Conservation (phyloP, 352 stramenopile genomes). For the Phytophthora gonapodyides region DNA sequence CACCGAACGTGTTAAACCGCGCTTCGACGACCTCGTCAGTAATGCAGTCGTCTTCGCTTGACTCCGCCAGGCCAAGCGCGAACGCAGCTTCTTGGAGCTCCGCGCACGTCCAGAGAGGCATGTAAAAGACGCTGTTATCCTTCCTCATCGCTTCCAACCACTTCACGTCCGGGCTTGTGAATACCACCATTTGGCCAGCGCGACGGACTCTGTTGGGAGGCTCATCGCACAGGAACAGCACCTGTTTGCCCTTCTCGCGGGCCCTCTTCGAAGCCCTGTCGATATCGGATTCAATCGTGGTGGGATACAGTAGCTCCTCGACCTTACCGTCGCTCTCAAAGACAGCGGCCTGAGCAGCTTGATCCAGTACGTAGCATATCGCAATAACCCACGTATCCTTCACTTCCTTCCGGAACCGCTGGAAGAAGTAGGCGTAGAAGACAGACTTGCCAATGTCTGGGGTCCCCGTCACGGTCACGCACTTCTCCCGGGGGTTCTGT, state of each 20-base stretch:
- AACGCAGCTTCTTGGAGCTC: constrained; percentile 7
- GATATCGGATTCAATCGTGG: no score
- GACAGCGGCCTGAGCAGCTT: no score
- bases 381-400: no score
- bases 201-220: neutral
- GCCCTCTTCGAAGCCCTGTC: no score
- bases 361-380: no score
- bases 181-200: constrained; percentile 1
- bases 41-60: neutral
- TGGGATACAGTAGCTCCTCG: no score
- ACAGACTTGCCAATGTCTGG: no score
- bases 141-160: constrained; percentile 3
- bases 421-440: no score
- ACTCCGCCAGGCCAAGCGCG: neutral
- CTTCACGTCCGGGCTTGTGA: neutral
- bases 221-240: constrained; percentile 9
- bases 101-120: constrained; percentile 11
- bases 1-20: constrained; percentile 9
- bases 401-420: no score
- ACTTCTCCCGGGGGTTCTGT: no score
- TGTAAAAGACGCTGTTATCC: neutral
- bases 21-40: neutral
- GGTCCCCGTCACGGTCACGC: no score
- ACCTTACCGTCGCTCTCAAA: no score
- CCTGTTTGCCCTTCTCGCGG: neutral